A percentile compares a stretch with the other conserved stretches of the same genome.
Evolutionary conservation across 2,329 filamentous ascomycete genomes (phyloP).

Genomic region (Ilyonectria robusta): DNA sequence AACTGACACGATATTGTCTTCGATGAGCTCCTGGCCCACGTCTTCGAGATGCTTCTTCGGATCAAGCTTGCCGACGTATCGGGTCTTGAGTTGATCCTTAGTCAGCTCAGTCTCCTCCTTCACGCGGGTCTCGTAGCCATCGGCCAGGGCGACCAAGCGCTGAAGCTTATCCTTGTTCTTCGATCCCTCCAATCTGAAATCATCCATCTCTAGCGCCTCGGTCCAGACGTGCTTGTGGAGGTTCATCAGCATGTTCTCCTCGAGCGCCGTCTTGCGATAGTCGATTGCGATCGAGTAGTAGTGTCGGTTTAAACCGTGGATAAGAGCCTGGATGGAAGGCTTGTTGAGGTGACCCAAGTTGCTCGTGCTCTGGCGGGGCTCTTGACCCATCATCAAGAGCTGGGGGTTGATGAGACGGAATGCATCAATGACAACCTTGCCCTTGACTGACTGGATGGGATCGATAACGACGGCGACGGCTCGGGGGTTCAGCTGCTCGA

Average conservation of each 20-base stretch:
- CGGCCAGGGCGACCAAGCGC: slow-evolving; percentile 88
- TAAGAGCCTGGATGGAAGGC: slow-evolving; percentile 98
- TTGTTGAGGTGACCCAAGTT: slow-evolving; percentile 99
- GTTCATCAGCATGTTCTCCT: slow-evolving; percentile 99
- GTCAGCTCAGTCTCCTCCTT: slow-evolving; percentile 98
- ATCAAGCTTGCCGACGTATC: slow-evolving; percentile 98
- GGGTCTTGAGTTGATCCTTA: slow-evolving; percentile 97
- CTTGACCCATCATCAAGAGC: slow-evolving; percentile 96
- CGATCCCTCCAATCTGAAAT: slow-evolving; percentile 87
- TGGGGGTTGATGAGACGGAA: slow-evolving; percentile 99
- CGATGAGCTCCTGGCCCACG: slow-evolving; percentile 95
- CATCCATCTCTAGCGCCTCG: slow-evolving; percentile 95
- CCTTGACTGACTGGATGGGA: slow-evolving; percentile 98
- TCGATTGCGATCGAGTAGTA: slow-evolving; percentile 99
- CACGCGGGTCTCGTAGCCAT: slow-evolving; percentile 98
- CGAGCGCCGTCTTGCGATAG: slow-evolving; percentile 96
- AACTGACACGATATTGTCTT: slow-evolving; percentile 99
- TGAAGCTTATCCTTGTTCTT: slow-evolving; percentile 91
- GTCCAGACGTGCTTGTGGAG: slow-evolving; percentile 99
- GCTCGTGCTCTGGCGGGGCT: slow-evolving; percentile 96
- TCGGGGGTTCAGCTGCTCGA: slow-evolving; percentile 96
- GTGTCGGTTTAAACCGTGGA: slow-evolving; percentile 97
- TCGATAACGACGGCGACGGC: slow-evolving; percentile 98
- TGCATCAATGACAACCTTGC: slow-evolving; percentile 98
- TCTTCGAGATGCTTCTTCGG: slow-evolving; percentile 99